phyloP scores from a whole-genome alignment of 345 rosid species.

The Salix exigua region DNA sequence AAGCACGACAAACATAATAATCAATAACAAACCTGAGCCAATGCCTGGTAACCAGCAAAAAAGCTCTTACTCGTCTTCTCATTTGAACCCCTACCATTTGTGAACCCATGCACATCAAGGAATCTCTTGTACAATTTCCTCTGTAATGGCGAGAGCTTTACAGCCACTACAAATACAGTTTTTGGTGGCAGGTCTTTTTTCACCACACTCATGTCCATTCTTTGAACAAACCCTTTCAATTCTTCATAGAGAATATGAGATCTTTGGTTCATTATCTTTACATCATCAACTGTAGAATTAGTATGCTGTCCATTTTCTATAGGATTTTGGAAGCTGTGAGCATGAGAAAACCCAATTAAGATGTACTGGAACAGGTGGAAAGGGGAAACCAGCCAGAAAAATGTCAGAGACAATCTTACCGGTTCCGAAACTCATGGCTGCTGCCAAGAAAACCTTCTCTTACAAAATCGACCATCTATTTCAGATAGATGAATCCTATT shows the following conservation, averaged over 20 bases:
- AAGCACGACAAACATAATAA: neutral
- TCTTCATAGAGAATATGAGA: conserved; percentile 97
- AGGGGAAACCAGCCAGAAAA: conserved; percentile 12
- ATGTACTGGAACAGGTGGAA: conserved; percentile 8
- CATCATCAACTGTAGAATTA: conserved; percentile 89
- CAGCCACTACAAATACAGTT: conserved; percentile 91
- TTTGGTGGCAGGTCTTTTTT: conserved; percentile 98
- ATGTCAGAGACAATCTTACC: conserved; percentile 46
- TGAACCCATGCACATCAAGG: conserved; percentile 82
- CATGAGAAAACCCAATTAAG: conserved; percentile 19
- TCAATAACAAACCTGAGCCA: conserved; percentile 79
- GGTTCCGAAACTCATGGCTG: conserved; percentile 96
- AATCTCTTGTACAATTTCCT: conserved; percentile 90
- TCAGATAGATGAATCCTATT: conserved; percentile 18
- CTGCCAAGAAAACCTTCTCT: conserved; percentile 99
- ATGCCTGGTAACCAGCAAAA: conserved; percentile 96
- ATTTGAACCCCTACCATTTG: conserved; percentile 50
- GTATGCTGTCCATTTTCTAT: conserved; percentile 98
- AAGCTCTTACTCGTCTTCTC: conserved; percentile 79
- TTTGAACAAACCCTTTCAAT: conserved; percentile 96
- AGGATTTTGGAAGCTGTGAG: conserved; percentile 93
- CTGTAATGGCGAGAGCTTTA: conserved; percentile 91
- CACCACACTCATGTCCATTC: conserved; percentile 99
- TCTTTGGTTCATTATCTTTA: conserved; percentile 98
- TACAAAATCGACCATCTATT: conserved; percentile 99